phyloP scores from a whole-genome alignment of 2,329 filamentous ascomycete species.

The Basipetospora chlamydospora region DNA sequence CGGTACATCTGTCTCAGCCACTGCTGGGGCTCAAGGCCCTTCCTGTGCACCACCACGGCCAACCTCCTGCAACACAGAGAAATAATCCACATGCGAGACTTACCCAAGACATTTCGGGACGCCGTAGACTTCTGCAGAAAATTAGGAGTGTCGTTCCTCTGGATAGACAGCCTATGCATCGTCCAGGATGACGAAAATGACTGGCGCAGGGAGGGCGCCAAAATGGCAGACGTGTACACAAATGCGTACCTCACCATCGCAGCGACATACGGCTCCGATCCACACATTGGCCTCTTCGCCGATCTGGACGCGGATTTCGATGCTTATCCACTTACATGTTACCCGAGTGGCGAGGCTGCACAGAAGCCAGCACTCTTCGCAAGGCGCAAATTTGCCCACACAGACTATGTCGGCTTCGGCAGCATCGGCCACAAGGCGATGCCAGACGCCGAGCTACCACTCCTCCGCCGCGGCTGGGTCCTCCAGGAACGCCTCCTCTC shows the following conservation, averaged over 20 bases:
- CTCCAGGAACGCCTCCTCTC: background rate
- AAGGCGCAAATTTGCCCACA: background rate
- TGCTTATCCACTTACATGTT: background rate
- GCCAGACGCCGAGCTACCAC: background rate
- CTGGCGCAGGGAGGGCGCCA: background rate
- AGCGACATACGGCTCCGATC: background rate
- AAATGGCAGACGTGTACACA: background rate
- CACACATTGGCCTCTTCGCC: background rate
- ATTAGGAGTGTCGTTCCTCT: background rate
- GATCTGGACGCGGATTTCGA: background rate
- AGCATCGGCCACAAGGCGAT: background rate
- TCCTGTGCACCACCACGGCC: background rate
- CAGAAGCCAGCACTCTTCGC: background rate
- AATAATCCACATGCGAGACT: background rate
- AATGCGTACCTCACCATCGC: background rate
- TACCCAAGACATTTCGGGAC: background rate
- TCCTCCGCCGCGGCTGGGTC: background rate
- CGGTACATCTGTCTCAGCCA: background rate
- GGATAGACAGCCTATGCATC: background rate
- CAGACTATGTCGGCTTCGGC: background rate
- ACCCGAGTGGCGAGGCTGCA: background rate
- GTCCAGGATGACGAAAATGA: background rate
- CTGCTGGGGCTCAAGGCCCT: background rate
- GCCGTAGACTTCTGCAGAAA: background rate
- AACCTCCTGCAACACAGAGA: background rate